A percentile compares a stretch with the other conserved stretches of the same genome.
Evolutionary conservation across 306 rosid genomes (phyloP).

Genomic region (Elaeagnus macrophylla): DNA sequence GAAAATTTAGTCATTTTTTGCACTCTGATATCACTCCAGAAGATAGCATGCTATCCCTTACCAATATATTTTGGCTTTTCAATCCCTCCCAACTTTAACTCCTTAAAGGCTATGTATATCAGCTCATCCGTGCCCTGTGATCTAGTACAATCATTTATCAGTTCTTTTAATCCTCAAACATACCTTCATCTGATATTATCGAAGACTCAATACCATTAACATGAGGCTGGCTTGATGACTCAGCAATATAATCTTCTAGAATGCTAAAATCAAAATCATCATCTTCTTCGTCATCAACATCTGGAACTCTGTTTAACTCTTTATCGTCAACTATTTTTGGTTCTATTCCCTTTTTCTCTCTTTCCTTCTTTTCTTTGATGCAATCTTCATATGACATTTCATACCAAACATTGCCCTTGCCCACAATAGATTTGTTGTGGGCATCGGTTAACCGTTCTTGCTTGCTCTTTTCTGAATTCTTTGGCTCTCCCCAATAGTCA

Average conservation of each 20-base stretch:
- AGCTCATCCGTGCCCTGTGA: background rate
- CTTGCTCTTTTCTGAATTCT: slow-evolving; percentile 88
- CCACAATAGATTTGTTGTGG: slow-evolving; percentile 84
- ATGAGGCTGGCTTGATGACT: slow-evolving; percentile 45
- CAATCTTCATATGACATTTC: slow-evolving; percentile 74
- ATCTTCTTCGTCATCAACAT: slow-evolving; percentile 24
- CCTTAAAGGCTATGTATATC: too few relatives aligned
- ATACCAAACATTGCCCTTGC: slow-evolving; percentile 59
- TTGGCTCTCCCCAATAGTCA: slow-evolving; percentile 96
- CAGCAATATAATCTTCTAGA: slow-evolving; percentile 23
- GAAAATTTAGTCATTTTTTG: too few relatives aligned
- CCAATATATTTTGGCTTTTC: too few relatives aligned
- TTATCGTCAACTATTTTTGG: slow-evolving; percentile 15
- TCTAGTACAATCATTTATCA: background rate
- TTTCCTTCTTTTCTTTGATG: slow-evolving; percentile 36
- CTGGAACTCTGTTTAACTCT: slow-evolving; percentile 15
- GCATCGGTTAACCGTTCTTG: slow-evolving; percentile 58
- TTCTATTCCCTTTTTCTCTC: slow-evolving; percentile 41
- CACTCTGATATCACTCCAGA: too few relatives aligned
- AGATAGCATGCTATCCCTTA: too few relatives aligned
- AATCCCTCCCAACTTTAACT: too few relatives aligned
- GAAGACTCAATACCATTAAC: slow-evolving; percentile 88
- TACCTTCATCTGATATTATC: slow-evolving; percentile 52
- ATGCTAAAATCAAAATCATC: slow-evolving; percentile 61
- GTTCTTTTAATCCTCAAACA: slow-evolving; percentile 45